Percentiles rank a stretch among this genome's conserved stretches.
Evolutionary conservation across 2,329 filamentous ascomycete species (phyloP).

Genomic region (Didymella sp.): DNA sequence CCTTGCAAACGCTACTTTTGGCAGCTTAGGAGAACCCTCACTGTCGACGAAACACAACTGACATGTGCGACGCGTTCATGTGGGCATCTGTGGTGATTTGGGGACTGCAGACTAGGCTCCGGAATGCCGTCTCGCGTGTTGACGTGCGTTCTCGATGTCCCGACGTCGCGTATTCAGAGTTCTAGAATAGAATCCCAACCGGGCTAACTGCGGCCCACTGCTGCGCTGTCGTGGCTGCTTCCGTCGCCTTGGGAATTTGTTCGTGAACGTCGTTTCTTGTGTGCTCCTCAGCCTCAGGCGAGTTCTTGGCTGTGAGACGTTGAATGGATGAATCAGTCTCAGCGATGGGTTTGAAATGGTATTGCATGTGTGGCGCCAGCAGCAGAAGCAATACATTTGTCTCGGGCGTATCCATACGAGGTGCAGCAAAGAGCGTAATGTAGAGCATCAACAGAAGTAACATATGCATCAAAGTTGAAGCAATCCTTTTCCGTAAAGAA

Average conservation of each 20-base stretch:
- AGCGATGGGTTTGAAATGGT: neutral
- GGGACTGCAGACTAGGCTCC: neutral
- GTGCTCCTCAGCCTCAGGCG: neutral
- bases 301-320: neutral
- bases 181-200: slow-evolving; percentile 5
- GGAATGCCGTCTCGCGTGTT: slow-evolving; percentile 15
- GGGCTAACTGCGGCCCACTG: slow-evolving; percentile 11
- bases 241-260: slow-evolving; percentile 3
- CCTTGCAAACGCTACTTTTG: neutral
- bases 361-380: slow-evolving; percentile 6
- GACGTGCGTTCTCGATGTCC: slow-evolving; percentile 8
- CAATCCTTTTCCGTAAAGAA: neutral
- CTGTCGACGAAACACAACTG: neutral
- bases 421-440: neutral
- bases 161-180: neutral
- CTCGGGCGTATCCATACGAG: slow-evolving; percentile 1
- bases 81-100: neutral
- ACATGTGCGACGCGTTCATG: neutral
- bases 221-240: slow-evolving; percentile 12
- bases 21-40: neutral
- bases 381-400: slow-evolving; percentile 7
- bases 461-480: neutral
- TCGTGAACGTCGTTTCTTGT: neutral
- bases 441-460: neutral
- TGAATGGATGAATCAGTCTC: slow-evolving; percentile 8